Evolutionary conservation across 2,329 filamentous ascomycete genomes (phyloP), one percentile per base, ranked within the genome.

Genomic region (Ophiobolus disseminans): DNA sequence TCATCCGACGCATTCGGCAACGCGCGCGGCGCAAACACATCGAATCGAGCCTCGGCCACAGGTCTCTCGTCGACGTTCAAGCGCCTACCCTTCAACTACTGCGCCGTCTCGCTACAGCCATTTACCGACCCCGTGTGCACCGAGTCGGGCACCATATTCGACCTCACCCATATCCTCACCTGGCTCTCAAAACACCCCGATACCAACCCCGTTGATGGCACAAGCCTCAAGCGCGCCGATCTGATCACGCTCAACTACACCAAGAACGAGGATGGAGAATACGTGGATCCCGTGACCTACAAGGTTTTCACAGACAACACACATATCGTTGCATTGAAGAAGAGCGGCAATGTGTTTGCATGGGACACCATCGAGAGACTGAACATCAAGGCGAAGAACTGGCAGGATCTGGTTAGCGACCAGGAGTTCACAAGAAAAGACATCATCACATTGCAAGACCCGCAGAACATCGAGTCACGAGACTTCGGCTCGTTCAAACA

Each of bases 221-320:
- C 87, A 53, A 86, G 90, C 0, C 78, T 99, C 38, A 87, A 88
- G 57, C 86, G 86, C 61, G 85, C 87, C 47, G 93, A 97, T 62
- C 80, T 99, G 40, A 91, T 97, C 69, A 91, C 91, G 67, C 84
- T 99, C 57, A 88, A 92, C 69, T 96, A 97, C 73, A 83, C 90
- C 51, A 92, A 93, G 72, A 99, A 97, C 73, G 89, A 92, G 43
- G 88, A 92, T 53, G 89, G 85, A 43, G 94, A 97, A 63, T 89
- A 94, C 65, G 90, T 97, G 55, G 94, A 99, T 66, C 95, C 94
- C 0, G 93, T 99, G 37, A 97, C 92, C 0, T 97, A 90, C 80
- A 99, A 99, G 74, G 89, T 96, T 32, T 91, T 99, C 66, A 99
- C 94, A 37, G 91, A 99, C 72, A 97, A 97, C 74, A 97, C 94